Evolutionary conservation across 345 rosid genomes (phyloP), one percentile per base, ranked within the genome.

Genomic region (Gossypium stocksii): DNA sequence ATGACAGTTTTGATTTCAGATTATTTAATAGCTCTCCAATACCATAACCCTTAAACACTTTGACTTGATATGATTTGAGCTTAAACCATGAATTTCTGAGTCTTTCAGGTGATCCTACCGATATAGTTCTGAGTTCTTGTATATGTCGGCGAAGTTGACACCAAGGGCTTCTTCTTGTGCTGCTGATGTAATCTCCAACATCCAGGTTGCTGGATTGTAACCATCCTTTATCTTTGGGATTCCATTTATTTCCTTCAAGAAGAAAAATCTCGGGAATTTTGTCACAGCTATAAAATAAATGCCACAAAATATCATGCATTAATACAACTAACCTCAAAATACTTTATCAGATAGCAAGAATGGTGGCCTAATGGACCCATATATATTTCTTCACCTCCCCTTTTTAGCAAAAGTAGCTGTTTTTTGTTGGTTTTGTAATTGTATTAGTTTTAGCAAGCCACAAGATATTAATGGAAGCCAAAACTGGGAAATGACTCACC

Each of bases 181-280:
- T 52, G 87, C 74, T 14, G 90, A 12, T 20, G 93, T 87, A 66
- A 85, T 80, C 70, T 89, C 93, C 73, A 89, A 81, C 93, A 89
- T 89, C 91, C 93, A 89, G 13, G 93, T 86, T 56, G 93, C 93
- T 14, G 93, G 93, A 81, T 89, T 89, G 71, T 87, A 83, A 38
- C 91, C 93, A 51, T 89, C 87, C 63, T 73, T 87, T 22, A 89
- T 86, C 70, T 80, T 86, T 2, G 86, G 83, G 56, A 86, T 80
- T 72, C 88, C 89, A 22, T 76, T 76, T 27, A 82, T 83, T 76
- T 61, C 89, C 93, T 89, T 70, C 20, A 59, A 44, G n/a, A 56
- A 59, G 25, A 9, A 56, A 44, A 17, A 73, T n/a, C 15, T 9
- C 19, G 43, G 3, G 6, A 43, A 34, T 74, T 46, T 2, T 34